Conservation (phyloP, 352 stramenopile species). For the Pythium biforme region DNA sequence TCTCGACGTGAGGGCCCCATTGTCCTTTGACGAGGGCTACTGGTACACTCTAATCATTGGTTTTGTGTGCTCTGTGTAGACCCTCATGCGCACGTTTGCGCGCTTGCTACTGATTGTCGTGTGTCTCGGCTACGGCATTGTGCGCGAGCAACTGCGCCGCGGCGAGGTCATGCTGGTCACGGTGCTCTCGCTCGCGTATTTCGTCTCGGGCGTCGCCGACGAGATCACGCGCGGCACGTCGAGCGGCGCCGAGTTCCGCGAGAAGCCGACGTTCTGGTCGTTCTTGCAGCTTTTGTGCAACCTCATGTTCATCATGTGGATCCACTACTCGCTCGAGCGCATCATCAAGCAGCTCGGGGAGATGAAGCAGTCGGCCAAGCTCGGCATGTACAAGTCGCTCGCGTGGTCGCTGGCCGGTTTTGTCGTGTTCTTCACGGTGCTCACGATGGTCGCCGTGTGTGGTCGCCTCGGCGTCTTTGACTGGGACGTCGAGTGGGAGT, state of each 20-base stretch:
- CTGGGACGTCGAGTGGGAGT: slow-evolving; percentile 90
- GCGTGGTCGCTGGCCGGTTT: slow-evolving; percentile 79
- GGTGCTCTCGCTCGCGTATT: slow-evolving; percentile 75
- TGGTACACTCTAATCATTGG: neutral
- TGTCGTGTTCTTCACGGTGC: slow-evolving; percentile 85
- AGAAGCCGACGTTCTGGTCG: slow-evolving; percentile 80
- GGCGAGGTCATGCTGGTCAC: slow-evolving; percentile 54
- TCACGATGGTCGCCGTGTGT: slow-evolving; percentile 83
- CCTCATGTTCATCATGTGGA: slow-evolving; percentile 90
- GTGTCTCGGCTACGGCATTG: slow-evolving; percentile 91
- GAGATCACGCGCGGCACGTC: slow-evolving; percentile 78
- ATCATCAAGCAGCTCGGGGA: slow-evolving; percentile 80
- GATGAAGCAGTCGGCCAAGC: slow-evolving; percentile 90
- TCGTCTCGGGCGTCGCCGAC: slow-evolving; percentile 69
- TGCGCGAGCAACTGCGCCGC: slow-evolving; percentile 52
- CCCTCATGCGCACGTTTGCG: slow-evolving; percentile 79
- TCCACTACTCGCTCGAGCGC: slow-evolving; percentile 83
- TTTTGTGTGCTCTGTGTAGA: slow-evolving; percentile 28
- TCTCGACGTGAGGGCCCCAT: slow-evolving; percentile 61
- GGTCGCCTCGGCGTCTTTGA: slow-evolving; percentile 84
- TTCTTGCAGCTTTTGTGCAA: slow-evolving; percentile 87
- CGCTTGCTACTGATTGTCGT: slow-evolving; percentile 85
- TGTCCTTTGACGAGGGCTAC: neutral
- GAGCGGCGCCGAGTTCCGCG: slow-evolving; percentile 73
- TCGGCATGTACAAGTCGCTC: slow-evolving; percentile 86